A percentile compares a stretch with the other conserved stretches of the same genome.
phyloP scores from a whole-genome alignment of 192 early-diverging fungal genomes.

The Borealophlyctis nickersoniae region DNA sequence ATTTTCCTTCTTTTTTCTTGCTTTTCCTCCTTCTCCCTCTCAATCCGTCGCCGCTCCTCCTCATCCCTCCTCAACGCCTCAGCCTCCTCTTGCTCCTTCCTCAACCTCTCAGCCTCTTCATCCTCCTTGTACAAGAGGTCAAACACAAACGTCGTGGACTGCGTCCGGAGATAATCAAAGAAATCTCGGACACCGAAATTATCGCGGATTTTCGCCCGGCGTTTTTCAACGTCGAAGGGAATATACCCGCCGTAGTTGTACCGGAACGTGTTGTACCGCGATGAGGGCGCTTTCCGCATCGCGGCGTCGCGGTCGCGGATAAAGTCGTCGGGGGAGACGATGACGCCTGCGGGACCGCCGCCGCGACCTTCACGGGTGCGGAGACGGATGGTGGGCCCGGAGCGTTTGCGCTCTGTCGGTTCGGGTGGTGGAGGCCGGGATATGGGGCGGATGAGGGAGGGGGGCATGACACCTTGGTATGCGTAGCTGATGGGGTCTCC shows the following conservation, averaged over 20 bases:
- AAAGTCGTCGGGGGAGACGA: conserved; percentile 41
- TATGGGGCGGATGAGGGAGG: not conserved
- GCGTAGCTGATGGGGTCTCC: conserved; percentile 23
- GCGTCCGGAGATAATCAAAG: conserved; percentile 31
- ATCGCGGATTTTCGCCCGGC: conserved; percentile 1
- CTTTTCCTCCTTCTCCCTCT: conserved; percentile 28
- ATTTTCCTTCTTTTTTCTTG: conserved; percentile 29
- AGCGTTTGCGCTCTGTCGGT: conserved; percentile 8
- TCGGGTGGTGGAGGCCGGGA: conserved; percentile 7
- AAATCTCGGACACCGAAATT: conserved; percentile 31
- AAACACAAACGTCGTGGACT: conserved; percentile 41
- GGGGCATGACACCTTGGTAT: conserved; percentile 20
- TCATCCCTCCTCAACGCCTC: conserved; percentile 21
- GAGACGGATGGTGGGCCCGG: conserved; percentile 27
- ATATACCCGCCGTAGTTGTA: conserved; percentile 63
- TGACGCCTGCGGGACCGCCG: conserved; percentile 1
- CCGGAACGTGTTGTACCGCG: conserved; percentile 41
- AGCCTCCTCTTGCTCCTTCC: conserved; percentile 29
- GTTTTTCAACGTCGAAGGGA: conserved; percentile 37
- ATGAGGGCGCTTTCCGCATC: conserved; percentile 45
- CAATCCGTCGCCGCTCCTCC: conserved; percentile 36
- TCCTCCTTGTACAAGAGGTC: conserved; percentile 40
- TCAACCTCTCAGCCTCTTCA: conserved; percentile 27
- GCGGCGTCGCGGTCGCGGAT: conserved; percentile 39
- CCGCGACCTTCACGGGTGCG: conserved; percentile 23